Evolutionary conservation across 163 green algal genomes (phyloP), one percentile per base, ranked within the genome.

Genomic region (Chlorella variabilis): DNA sequence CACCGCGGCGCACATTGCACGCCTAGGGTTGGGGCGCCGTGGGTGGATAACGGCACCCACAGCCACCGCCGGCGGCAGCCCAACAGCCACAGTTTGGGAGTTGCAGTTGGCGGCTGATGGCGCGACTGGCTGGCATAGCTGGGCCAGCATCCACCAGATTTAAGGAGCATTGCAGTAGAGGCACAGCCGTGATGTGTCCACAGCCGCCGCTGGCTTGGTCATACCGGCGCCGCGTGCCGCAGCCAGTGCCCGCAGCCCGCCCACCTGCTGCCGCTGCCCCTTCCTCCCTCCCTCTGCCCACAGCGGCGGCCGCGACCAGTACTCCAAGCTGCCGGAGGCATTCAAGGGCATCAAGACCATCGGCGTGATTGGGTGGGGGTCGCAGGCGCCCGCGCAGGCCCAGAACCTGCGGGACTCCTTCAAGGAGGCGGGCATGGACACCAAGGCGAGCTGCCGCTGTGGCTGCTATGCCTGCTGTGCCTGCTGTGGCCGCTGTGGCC

Each of bases 281-380:
- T n/a, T n/a, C n/a, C 61, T 29, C 4, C 27, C 61, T 4, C 61
- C 61, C 15, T 27, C 6, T 61, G 41, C 29, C 27, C 51, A 27
- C 85, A 92, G 86, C 7, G 97, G 97, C 62, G 97, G 97, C 61
- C 93, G 97, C 61, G 95, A 99, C 89, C 97, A 98, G 89, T 98
- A 95, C 89, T 66, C 85, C 17, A 71, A 90, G 69, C 92, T 99
- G 71, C 88, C 90, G 45, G 85, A 98, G 79, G 96, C 96, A 5
- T 98, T 97, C 67, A 87, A 93, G 71, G 92, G 89, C 89, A 97
- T 99, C 81, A 97, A 98, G 81, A 79, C 91, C 81, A 92, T 99
- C 48, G 95, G 95, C 73, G 95, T 99, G 38, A 96, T 99, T 80
- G 97, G 97, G 59, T 99, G 97, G 97, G 97, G 97, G 34, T 98